Evolutionary conservation across 192 early-diverging fungal species (phyloP), one percentile per base, ranked within the genome.

Genomic region (Backusella macrospora): DNA sequence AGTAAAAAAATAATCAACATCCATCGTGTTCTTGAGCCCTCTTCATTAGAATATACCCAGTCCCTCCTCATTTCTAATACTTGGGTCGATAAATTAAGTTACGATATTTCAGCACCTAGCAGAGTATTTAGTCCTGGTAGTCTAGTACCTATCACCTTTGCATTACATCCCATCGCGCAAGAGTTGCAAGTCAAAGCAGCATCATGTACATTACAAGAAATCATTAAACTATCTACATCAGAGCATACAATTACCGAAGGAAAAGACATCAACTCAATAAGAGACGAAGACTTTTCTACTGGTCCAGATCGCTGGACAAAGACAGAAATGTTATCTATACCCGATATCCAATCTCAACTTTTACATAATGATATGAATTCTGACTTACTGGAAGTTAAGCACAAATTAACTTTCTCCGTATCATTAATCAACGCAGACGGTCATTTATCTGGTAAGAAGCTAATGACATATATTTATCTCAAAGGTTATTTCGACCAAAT

Each of bases 11-110:
- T 71, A 7, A 65, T 91, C 6, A 65, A 67, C 10, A 65, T 91
- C 15, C 76, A 82, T 62, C 82, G 90, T 42, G 75, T 83, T 14
- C 77, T 86, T 15, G 68, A 85, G 21, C 81, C 86, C 1, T 82
- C 83, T 0, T 86, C 86, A 14, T 65, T 86, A 1, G 87, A 86
- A 79, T 80, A 77, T 29, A 66, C 82, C 68, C 86, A 86, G 39
- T 81, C 84, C 48, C 65, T 89, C 44, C 71, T 82, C 15, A 84
- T 88, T 38, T 78, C 85, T 14, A 88, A 90, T 77, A 73, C 76
- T 14, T 91, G 90, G 90, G 74, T 73, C 18, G 72, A 81, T 48
- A 87, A 88, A 74, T 72, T 90, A 43, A 80, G 80, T 16, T 91
- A 91, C 65, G 86, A 87, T 10, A 80, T 91, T 6, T 76, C 76